phyloP scores from a whole-genome alignment of 768 basidiomycete genomes.

The Tylopilus sp. region DNA sequence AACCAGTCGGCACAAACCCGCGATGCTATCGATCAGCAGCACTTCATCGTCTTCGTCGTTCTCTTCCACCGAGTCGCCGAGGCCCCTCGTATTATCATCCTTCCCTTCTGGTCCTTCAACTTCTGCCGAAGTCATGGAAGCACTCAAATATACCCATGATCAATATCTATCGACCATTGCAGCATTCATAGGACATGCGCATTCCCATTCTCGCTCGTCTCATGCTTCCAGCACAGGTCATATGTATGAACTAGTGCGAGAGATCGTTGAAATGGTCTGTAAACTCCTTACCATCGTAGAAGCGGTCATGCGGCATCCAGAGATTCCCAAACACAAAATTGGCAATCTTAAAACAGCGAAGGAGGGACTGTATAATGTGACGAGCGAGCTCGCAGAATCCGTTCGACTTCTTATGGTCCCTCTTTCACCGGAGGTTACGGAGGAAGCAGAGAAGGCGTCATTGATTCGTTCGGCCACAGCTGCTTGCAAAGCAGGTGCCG shows the following conservation, averaged over 20 bases:
- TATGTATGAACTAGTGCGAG: conserved; percentile 91
- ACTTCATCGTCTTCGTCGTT: conserved; percentile 67
- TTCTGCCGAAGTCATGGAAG: conserved; percentile 65
- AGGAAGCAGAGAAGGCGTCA: conserved; percentile 79
- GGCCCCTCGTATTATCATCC: conserved; percentile 41
- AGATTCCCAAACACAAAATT: conserved; percentile 60
- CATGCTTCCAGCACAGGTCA: conserved; percentile 93
- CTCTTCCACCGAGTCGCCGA: conserved; percentile 57
- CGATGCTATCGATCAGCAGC: conserved; percentile 60
- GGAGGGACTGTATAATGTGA: conserved; percentile 79
- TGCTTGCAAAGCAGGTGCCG: conserved; percentile 82
- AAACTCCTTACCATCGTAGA: conserved; percentile 90
- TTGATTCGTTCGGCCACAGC: conserved; percentile 84
- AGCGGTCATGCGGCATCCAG: conserved; percentile 75
- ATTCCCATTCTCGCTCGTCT: conserved; percentile 84
- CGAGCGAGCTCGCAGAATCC: conserved; percentile 82
- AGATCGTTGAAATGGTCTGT: conserved; percentile 92
- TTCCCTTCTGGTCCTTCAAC: conserved; percentile 76
- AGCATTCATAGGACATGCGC: conserved; percentile 96
- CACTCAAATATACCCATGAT: conserved; percentile 82
- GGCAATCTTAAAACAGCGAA: conserved; percentile 68
- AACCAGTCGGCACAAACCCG: conserved; percentile 41
- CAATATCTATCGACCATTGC: conserved; percentile 91
- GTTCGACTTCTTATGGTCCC: conserved; percentile 71
- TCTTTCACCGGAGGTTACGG: conserved; percentile 46